A percentile compares a stretch with the other conserved stretches of the same genome.
Conservation (phyloP, 176 grass and related monocot genomes). For the Carex cristatella region DNA sequence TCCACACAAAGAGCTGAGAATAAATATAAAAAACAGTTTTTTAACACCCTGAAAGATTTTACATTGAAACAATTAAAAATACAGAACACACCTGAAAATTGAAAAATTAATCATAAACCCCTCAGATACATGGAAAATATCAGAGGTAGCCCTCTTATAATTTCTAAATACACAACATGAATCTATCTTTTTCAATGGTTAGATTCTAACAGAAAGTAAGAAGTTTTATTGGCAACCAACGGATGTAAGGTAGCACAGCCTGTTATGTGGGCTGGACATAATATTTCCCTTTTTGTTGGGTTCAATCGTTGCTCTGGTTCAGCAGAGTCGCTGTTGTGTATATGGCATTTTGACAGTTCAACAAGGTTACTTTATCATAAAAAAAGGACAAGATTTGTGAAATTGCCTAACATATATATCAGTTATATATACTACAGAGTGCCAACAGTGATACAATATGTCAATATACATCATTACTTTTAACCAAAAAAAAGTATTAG, state of each 20-base stretch:
- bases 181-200: neutral
- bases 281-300: neutral
- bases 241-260: neutral
- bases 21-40: neutral
- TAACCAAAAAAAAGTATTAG: neutral
- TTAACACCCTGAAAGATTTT: neutral
- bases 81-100: neutral
- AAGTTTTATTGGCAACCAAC: neutral
- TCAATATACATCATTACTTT: neutral
- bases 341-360: neutral
- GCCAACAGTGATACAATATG: neutral
- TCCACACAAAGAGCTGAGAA: constrained; percentile 92
- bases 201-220: neutral
- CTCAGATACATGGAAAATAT: neutral
- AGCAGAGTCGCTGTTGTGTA: neutral
- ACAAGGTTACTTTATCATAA: neutral
- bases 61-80: neutral
- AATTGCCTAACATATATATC: neutral
- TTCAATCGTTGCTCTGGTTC: neutral
- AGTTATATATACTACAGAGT: neutral
- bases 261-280: neutral
- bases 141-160: neutral
- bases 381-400: neutral
- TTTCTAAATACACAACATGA: neutral
- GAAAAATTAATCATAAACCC: neutral